phyloP scores from a whole-genome alignment of 345 rosid species.

The Passiflora organensis region DNA sequence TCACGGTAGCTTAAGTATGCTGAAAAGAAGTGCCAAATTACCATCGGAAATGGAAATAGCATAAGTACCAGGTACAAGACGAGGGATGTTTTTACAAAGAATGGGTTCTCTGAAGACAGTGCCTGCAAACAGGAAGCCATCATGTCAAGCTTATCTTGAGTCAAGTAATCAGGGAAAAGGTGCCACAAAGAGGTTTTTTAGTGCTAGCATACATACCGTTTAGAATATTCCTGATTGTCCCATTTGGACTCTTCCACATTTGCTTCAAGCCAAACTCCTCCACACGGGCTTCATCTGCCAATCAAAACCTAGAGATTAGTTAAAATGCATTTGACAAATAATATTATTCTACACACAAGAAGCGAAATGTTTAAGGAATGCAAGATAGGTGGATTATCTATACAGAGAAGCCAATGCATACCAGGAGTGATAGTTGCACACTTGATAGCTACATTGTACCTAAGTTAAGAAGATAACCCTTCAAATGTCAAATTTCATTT shows the following conservation, averaged over 20 bases:
- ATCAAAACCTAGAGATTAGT: background rate
- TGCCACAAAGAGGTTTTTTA: no score
- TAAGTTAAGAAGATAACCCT: no score
- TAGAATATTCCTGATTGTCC: constrained; percentile 37
- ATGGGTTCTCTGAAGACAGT: constrained; percentile 98
- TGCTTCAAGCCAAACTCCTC: constrained; percentile 79
- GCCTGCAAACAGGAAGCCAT: constrained; percentile 32
- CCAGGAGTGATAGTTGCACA: constrained; percentile 23
- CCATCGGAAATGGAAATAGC: background rate
- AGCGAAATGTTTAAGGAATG: no score
- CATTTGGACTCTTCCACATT: constrained; percentile 99
- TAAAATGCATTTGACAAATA: no score
- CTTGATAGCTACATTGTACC: constrained; percentile 22
- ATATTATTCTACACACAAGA: no score
- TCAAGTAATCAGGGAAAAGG: background rate
- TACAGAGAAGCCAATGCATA: background rate
- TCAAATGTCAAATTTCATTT: no score
- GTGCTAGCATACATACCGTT: no score
- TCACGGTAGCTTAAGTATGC: background rate
- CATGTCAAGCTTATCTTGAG: constrained; percentile 4
- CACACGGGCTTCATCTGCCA: constrained; percentile 85
- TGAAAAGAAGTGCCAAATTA: background rate
- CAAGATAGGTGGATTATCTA: no score
- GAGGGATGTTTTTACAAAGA: constrained; percentile 84
- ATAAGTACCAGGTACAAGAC: constrained; percentile 71